Conservation (phyloP, 1,284 basidiomycete genomes). For the Cryptococcus depauperatus region DNA sequence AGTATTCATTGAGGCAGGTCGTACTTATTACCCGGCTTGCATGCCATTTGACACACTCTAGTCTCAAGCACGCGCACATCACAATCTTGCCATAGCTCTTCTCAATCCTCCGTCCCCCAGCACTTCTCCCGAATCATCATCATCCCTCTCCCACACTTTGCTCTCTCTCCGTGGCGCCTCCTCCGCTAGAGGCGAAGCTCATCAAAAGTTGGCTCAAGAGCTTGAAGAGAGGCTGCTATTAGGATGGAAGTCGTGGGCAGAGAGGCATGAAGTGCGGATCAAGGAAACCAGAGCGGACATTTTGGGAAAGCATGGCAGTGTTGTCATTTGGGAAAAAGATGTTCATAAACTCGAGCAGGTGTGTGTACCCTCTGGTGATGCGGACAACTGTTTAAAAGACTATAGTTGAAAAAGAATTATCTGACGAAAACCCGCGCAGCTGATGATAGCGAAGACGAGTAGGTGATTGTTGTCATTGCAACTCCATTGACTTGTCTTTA, state of each 20-base stretch:
- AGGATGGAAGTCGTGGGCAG: constrained; percentile 38
- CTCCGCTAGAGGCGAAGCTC: constrained; percentile 34
- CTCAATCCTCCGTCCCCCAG: constrained; percentile 17
- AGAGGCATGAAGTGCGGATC: constrained; percentile 35
- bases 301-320: constrained; percentile 51
- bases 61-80: constrained; percentile 50
- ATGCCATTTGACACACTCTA: constrained; percentile 44
- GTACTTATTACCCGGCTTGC: not conserved
- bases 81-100: constrained; percentile 49
- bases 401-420: constrained; percentile 65
- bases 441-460: constrained; percentile 88
- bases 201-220: constrained; percentile 33
- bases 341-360: constrained; percentile 31
- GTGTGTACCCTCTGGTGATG: constrained; percentile 47
- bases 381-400: constrained; percentile 5
- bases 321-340: constrained; percentile 61
- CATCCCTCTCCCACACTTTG: constrained; percentile 37
- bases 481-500: constrained; percentile 28
- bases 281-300: constrained; percentile 35
- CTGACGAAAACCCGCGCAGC: constrained; percentile 67
- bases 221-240: constrained; percentile 34
- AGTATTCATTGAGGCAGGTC: constrained; percentile 65
- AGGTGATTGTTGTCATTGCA: constrained; percentile 29
- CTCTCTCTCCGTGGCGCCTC: constrained; percentile 29
- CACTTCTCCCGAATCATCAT: constrained; percentile 20